These are phyloP conservation scores for Sorghum bicolor DNA, from an alignment of 176 grass and related monocot species.

Conservation along the genomic window Sorghum_bicolor_NCBIv3 NC_012879.2:52728501-52729000, in stretches of 20 bases:
- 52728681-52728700: too few relatives aligned
- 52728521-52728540: background rate
- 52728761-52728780: too few relatives aligned
- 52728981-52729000: background rate
- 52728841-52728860: background rate
- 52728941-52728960: background rate
- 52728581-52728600: too few relatives aligned
- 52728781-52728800: background rate
- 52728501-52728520: background rate
- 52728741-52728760: too few relatives aligned
- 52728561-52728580: background rate
- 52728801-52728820: background rate
- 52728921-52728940: background rate
- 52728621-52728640: too few relatives aligned
- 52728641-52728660: too few relatives aligned
- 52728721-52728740: too few relatives aligned
- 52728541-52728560: background rate
- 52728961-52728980: background rate
- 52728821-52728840: background rate
- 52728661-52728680: too few relatives aligned
- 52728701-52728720: too few relatives aligned
- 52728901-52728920: background rate
- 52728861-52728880: background rate
- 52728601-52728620: too few relatives aligned
- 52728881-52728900: background rate